Base-by-base conservation (phyloP, 2,329 filamentous ascomycete genomes). In the Pseudogymnoascus sp. region DNA sequence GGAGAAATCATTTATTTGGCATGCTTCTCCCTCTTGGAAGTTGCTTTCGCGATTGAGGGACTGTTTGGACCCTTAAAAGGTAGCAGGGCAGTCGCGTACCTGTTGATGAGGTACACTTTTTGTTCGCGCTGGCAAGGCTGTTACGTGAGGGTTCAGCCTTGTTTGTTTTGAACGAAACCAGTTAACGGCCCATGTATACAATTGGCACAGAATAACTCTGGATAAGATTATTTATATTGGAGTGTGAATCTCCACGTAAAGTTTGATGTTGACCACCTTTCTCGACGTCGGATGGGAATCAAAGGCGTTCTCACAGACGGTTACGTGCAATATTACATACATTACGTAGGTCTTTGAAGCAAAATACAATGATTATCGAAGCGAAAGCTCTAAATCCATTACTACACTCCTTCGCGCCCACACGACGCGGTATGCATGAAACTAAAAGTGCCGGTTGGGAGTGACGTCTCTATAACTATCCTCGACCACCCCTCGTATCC, bases 281-380 rank as follows among this genome's bases (percentile, higher is more conserved):
- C n/a, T 30, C 5, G 13, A 30, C 12, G 5, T 1, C 18, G 9
- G n/a, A 6, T 18, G 4, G 1, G 19, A 9, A 15, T 30, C 18
- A 28, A 18, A 18, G 19, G 13, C 41, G 3, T 13, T 52, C n/a
- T 52, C 45, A 30, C 45, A 18, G 5, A 8, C 2, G 26, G 15
- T 30, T 7, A 5, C 9, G 3, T 30, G 45, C 15, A 30, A 52
- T 5, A 30, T 13, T 52, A 18, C 19, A 2, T 52, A 52, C 5
- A 30, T 13, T 52, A 18, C 19, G 5, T 52, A 30, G 23, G 10
- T 52, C 26, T 52, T 30, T 52, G 21, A 30, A 52, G 45, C 26
- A 52, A 52, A 52, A 30, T 52, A 52, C 45, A 30, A 30, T 52
- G 41, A 52, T 52, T 52, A 52, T 52, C 45, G 45, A 52, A 52